phyloP scores from a whole-genome alignment of 1,139 yeast genomes.

The Casaregolazyma suthepensis region DNA sequence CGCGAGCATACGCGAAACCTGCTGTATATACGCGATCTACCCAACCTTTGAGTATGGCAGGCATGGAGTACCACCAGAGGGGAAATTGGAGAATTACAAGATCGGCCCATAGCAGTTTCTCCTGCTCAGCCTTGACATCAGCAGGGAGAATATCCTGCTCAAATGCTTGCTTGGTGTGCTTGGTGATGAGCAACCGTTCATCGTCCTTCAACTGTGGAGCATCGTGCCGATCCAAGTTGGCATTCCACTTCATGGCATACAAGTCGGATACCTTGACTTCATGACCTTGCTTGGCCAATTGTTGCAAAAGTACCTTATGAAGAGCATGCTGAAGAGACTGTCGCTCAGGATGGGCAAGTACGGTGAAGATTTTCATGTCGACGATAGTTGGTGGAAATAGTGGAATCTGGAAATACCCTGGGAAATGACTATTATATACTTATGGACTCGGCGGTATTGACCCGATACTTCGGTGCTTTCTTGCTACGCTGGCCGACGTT shows the following conservation, averaged over 20 bases:
- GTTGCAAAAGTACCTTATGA: not conserved
- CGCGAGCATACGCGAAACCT: constrained; percentile 5
- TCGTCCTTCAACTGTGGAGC: not conserved
- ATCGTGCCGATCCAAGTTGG: constrained; percentile 3
- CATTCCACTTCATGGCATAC: constrained; percentile 4
- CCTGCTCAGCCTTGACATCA: constrained; percentile 7
- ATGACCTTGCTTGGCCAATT: constrained; percentile 6
- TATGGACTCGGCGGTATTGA: not conserved
- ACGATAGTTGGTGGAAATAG: too few relatives aligned
- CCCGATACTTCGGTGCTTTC: not conserved
- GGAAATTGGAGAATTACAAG: constrained; percentile 6
- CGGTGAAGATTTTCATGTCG: constrained; percentile 8
- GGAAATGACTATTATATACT: too few relatives aligned
- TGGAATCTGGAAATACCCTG: too few relatives aligned
- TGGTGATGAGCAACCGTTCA: not conserved
- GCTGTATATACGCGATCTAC: constrained; percentile 4
- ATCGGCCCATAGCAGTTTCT: constrained; percentile 8
- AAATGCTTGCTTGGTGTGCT: not conserved
- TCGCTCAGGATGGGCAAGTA: constrained; percentile 7
- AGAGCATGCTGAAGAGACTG: constrained; percentile 4
- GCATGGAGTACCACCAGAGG: constrained; percentile 7
- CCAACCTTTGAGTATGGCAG: constrained; percentile 9
- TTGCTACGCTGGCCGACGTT: not conserved
- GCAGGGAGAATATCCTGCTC: not conserved
- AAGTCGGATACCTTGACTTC: constrained; percentile 8